Conservation (phyloP, 768 basidiomycete species). For the Trametes cingulata region DNA sequence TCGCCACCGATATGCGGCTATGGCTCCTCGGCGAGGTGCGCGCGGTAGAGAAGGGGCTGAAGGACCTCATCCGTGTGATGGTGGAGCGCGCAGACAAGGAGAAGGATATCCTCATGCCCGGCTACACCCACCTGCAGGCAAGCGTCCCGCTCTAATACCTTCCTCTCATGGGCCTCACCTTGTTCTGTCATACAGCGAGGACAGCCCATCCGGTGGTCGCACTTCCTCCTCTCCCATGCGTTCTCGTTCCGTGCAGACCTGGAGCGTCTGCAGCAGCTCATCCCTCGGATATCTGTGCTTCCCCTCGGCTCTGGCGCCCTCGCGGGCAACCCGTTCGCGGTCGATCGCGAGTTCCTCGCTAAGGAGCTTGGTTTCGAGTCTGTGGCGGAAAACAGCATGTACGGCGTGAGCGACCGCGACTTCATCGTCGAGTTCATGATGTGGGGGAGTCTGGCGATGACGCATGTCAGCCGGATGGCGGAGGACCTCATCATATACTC, state of each 20-base stretch:
- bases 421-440: slow-evolving; percentile 97
- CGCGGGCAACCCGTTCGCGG: slow-evolving; percentile 93
- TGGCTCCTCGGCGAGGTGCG: slow-evolving; percentile 86
- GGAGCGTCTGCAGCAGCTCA: slow-evolving; percentile 77
- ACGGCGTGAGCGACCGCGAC: slow-evolving; percentile 95
- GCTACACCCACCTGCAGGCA: slow-evolving; percentile 97
- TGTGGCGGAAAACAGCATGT: slow-evolving; percentile 94
- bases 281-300: slow-evolving; percentile 89
- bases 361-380: slow-evolving; percentile 86
- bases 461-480: slow-evolving; percentile 90
- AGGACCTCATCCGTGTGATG: slow-evolving; percentile 82
- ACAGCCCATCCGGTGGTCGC: slow-evolving; percentile 99
- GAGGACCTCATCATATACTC: slow-evolving; percentile 98
- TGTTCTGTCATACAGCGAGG: slow-evolving; percentile 68
- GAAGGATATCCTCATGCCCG: slow-evolving; percentile 87
- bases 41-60: slow-evolving; percentile 66
- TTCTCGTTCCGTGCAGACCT: slow-evolving; percentile 92
- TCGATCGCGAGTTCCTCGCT: slow-evolving; percentile 92
- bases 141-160: slow-evolving; percentile 16
- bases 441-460: slow-evolving; percentile 92
- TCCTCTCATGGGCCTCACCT: background rate
- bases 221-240: slow-evolving; percentile 92
- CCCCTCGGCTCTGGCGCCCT: slow-evolving; percentile 94
- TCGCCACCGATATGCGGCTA: slow-evolving; percentile 96
- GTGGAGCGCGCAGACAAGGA: slow-evolving; percentile 93